phyloP scores from a whole-genome alignment of 1,284 basidiomycete species.

The Chalciporus piperatoides region DNA sequence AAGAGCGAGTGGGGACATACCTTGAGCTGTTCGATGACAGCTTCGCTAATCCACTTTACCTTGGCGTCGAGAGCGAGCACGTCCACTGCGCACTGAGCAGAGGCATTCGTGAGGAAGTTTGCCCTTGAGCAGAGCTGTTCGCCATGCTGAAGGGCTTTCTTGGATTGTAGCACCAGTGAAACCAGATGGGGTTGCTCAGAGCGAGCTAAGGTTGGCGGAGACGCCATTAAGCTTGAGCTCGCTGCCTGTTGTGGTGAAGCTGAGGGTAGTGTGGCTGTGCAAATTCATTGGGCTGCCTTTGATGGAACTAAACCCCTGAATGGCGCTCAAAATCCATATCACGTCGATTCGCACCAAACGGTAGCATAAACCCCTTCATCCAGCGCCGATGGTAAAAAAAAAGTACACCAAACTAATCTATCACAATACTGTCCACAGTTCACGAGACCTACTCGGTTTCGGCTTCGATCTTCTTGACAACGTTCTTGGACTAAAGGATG shows the following conservation, averaged over 20 bases:
- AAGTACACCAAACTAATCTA: conserved; percentile 7
- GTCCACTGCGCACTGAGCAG: conserved; percentile 61
- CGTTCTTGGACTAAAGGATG: conserved; percentile 37
- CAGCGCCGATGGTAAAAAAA: neutral
- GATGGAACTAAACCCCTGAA: no score
- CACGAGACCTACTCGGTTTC: neutral
- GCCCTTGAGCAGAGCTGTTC: conserved; percentile 68
- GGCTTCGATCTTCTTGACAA: conserved; percentile 31
- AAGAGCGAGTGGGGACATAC: no score
- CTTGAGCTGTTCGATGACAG: conserved; percentile 70
- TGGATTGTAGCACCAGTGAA: conserved; percentile 72
- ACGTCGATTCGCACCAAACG: no score
- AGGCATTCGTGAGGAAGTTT: conserved; percentile 53
- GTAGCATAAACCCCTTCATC: no score
- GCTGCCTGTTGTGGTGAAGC: neutral
- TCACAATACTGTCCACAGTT: neutral
- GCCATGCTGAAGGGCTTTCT: conserved; percentile 73
- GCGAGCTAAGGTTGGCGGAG: conserved; percentile 14
- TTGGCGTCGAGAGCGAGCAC: conserved; percentile 74
- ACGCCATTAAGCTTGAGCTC: conserved; percentile 17
- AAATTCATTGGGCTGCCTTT: neutral
- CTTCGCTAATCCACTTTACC: conserved; percentile 68
- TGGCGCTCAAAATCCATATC: no score
- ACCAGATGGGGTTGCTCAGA: conserved; percentile 55
- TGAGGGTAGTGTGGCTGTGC: neutral